Evolutionary conservation across 768 basidiomycete genomes (phyloP), one percentile per base, ranked within the genome.

Genomic region (Tephrocybe sp.): DNA sequence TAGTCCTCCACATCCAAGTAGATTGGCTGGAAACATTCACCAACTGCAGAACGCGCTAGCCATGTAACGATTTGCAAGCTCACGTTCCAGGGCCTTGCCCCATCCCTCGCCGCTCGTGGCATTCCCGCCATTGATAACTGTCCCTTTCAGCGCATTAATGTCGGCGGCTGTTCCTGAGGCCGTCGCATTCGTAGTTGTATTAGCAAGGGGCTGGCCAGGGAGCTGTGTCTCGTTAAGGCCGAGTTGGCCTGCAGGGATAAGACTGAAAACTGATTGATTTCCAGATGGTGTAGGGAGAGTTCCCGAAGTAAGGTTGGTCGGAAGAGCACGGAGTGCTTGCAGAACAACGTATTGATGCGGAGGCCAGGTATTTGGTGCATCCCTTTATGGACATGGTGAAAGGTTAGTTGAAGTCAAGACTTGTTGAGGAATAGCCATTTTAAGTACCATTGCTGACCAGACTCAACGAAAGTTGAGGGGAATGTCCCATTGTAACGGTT

Each of bases 301-400:
- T 7, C 75, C 74, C 8, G 70, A 73, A 0, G 91, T 84, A 32
- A 94, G 60, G 63, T 90, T 88, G 16, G 82, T 60, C 0, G 91
- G 91, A 13, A 98, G 72, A 10, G 82, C 78, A 33, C 78, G 76
- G 34, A 98, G 80, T 0, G 93, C 92, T 50, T 85, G 74, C 39
- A 96, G 77, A 20, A 81, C 69, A 55, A 96, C 89, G 65, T 92
- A 85, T 55, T 88, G 87, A 59, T 91, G 87, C 8, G 89, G 87
- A 14, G 90, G 89, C 92, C 92, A 97, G 1, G 85, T 67, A 60
- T 93, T 93, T n/a, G 92, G 92, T 20, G 85, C 80, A 61, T 91
- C 89, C 88, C 85, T 87, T 45, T 14, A 31, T 5, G 33, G 13
- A 26, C 22, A 42, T 34, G 1, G 38, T 39, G 20, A 23, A 46